phyloP scores from a whole-genome alignment of 2,329 filamentous ascomycete species.

The Scytalidium lignicola region DNA sequence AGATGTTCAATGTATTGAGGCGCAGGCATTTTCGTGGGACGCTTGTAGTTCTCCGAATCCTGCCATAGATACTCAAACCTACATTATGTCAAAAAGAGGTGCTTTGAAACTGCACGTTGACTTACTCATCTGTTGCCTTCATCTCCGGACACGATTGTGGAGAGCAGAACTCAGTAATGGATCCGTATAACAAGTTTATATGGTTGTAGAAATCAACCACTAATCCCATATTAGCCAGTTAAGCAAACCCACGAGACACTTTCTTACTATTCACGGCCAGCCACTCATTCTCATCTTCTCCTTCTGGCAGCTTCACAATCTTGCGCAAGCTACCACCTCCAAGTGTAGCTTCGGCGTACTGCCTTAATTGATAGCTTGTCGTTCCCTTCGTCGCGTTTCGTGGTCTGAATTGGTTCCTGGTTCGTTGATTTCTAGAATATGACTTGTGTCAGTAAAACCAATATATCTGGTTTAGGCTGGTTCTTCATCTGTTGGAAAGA shows the following conservation, averaged over 20 bases:
- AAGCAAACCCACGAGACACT: background rate
- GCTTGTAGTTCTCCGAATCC: slow-evolving; percentile 88
- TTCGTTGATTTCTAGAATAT: slow-evolving; percentile 69
- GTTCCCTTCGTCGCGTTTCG: slow-evolving; percentile 81
- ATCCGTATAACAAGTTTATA: slow-evolving; percentile 97
- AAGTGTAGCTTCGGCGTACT: slow-evolving; percentile 96
- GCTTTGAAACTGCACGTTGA: slow-evolving; percentile 1
- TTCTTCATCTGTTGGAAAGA: too few species aligned
- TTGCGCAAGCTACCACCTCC: slow-evolving; percentile 93
- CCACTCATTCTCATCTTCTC: slow-evolving; percentile 98
- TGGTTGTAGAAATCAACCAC: slow-evolving; percentile 99
- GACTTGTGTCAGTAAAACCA: slow-evolving; percentile 27
- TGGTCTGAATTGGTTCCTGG: slow-evolving; percentile 86
- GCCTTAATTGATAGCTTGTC: slow-evolving; percentile 86
- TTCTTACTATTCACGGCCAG: slow-evolving; percentile 86
- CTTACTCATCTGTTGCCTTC: slow-evolving; percentile 98
- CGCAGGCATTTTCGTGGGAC: slow-evolving; percentile 95
- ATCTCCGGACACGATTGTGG: slow-evolving; percentile 96
- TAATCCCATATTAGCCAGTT: slow-evolving; percentile 35
- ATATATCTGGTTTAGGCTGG: too few species aligned
- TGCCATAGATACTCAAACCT: slow-evolving; percentile 99
- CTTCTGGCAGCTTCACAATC: slow-evolving; percentile 93
- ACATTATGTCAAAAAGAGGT: slow-evolving; percentile 2
- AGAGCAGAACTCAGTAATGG: slow-evolving; percentile 98
- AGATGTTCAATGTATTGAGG: slow-evolving; percentile 97